Conservation (phyloP, 1,139 yeast species). For the Scheffersomyces segobiensis region DNA sequence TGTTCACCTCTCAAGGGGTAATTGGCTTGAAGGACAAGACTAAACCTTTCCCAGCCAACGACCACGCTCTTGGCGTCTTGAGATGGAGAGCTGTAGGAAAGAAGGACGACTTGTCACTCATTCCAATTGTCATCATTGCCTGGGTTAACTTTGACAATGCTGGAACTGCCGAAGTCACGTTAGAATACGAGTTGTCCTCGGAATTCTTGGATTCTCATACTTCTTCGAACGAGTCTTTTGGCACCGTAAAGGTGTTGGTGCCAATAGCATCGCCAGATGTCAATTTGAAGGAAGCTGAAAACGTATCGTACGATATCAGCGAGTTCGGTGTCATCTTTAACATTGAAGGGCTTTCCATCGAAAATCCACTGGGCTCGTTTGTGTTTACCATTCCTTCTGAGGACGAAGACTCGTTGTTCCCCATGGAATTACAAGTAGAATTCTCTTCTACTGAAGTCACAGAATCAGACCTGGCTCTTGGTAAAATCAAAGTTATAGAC, state of each 20-base stretch:
- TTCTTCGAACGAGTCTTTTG: constrained; percentile 39
- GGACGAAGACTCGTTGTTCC: constrained; percentile 86
- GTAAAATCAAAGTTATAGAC: constrained; percentile 42
- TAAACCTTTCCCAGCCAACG: constrained; percentile 88
- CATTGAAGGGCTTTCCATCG: constrained; percentile 48
- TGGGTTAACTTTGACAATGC: constrained; percentile 75
- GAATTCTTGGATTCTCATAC: constrained; percentile 37
- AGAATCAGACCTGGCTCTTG: constrained; percentile 42
- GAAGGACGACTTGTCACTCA: constrained; percentile 54
- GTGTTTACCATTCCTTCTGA: constrained; percentile 75
- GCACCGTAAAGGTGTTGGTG: constrained; percentile 61
- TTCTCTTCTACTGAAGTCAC: constrained; percentile 32
- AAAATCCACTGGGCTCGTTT: constrained; percentile 69
- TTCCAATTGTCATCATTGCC: constrained; percentile 78
- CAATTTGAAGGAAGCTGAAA: constrained; percentile 52
- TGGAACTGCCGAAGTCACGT: constrained; percentile 68
- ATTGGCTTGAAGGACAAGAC: constrained; percentile 76
- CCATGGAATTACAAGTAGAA: constrained; percentile 67
- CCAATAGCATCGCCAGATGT: constrained; percentile 66
- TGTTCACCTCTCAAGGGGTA: constrained; percentile 56
- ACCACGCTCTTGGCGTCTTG: constrained; percentile 84
- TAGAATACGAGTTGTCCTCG: constrained; percentile 75
- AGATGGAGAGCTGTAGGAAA: constrained; percentile 82
- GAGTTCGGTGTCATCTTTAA: constrained; percentile 65
- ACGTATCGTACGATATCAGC: constrained; percentile 46